A percentile compares a stretch with the other conserved stretches of the same genome.
Conservation (phyloP, 495 filamentous ascomycete genomes). For the Aspergillus mulundensis region DNA sequence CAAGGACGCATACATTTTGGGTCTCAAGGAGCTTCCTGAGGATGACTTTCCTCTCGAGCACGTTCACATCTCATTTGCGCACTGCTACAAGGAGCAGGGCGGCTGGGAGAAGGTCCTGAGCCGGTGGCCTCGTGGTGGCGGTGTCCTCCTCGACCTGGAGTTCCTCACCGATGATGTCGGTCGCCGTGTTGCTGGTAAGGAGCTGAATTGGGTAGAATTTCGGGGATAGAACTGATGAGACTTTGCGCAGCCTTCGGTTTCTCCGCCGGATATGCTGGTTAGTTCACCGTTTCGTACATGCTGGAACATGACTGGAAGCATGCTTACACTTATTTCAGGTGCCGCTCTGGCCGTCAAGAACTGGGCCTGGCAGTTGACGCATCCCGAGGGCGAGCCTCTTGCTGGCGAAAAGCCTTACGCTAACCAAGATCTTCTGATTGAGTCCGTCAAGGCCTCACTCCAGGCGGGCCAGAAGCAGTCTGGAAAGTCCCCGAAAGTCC, state of each 20-base stretch:
- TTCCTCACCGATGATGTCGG: constrained; percentile 78
- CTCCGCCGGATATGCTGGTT: constrained; percentile 75
- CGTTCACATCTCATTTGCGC: constrained; percentile 79
- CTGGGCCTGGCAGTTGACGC: constrained; percentile 83
- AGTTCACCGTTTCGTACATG: not conserved
- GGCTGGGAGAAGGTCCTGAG: constrained; percentile 81
- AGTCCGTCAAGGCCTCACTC: constrained; percentile 66
- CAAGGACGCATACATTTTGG: constrained; percentile 76
- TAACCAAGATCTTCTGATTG: constrained; percentile 68
- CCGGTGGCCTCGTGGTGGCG: constrained; percentile 77
- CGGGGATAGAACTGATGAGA: not conserved
- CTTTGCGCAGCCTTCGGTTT: constrained; percentile 55
- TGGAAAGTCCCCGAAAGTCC: constrained; percentile 47
- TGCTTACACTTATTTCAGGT: constrained; percentile 20
- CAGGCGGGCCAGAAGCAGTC: constrained; percentile 52
- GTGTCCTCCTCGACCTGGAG: constrained; percentile 84
- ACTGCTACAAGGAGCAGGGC: constrained; percentile 82
- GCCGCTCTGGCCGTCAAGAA: constrained; percentile 76
- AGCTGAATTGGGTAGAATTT: not conserved
- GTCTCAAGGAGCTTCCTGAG: constrained; percentile 91
- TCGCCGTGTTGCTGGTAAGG: constrained; percentile 67
- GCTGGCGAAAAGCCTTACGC: constrained; percentile 69
- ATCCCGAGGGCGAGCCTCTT: constrained; percentile 59
- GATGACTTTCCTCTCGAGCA: constrained; percentile 85
- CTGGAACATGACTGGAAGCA: not conserved